Percentiles rank a stretch among this genome's conserved stretches.
These are phyloP conservation scores for Pezicula neosporulosa DNA, from an alignment of 2,329 filamentous ascomycete genomes.

Conservation along the genomic window DNA sequence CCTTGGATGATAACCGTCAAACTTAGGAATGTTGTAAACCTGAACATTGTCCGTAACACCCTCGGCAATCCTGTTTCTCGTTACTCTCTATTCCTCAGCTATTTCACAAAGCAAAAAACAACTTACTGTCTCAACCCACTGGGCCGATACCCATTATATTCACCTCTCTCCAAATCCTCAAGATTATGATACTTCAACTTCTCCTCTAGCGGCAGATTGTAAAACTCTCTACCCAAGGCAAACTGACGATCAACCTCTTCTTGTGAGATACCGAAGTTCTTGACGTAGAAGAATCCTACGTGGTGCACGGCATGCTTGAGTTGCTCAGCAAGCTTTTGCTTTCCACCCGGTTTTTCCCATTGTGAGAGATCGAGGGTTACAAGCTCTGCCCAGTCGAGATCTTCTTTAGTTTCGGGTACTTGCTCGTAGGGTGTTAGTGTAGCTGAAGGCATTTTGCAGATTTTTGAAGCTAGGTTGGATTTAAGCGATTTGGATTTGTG, in stretches of 20 bases:
- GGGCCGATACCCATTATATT: conserved; percentile 49
- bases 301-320: conserved; percentile 42
- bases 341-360: conserved; percentile 44
- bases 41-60: conserved; percentile 39
- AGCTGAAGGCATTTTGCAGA: conserved; percentile 6
- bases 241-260: conserved; percentile 57
- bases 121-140: no score
- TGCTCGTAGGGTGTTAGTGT: conserved; percentile 21
- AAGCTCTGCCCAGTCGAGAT: conserved; percentile 43
- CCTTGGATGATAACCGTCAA: conserved; percentile 37
- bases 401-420: conserved; percentile 24
- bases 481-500: no score
- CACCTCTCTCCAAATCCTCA: conserved; percentile 43
- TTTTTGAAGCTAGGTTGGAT: neutral
- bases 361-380: conserved; percentile 46
- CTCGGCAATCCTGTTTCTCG: no score
- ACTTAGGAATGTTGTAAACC: conserved; percentile 57
- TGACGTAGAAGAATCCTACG: conserved; percentile 57
- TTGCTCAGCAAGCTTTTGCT: conserved; percentile 44
- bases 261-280: conserved; percentile 54
- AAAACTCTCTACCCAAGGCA: conserved; percentile 54
- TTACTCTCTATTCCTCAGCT: no score
- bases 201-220: conserved; percentile 50
- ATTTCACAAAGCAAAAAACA: no score
- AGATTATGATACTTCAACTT: conserved; percentile 51